Conservation (phyloP, 306 rosid genomes). For the Acacia crassicarpa region DNA sequence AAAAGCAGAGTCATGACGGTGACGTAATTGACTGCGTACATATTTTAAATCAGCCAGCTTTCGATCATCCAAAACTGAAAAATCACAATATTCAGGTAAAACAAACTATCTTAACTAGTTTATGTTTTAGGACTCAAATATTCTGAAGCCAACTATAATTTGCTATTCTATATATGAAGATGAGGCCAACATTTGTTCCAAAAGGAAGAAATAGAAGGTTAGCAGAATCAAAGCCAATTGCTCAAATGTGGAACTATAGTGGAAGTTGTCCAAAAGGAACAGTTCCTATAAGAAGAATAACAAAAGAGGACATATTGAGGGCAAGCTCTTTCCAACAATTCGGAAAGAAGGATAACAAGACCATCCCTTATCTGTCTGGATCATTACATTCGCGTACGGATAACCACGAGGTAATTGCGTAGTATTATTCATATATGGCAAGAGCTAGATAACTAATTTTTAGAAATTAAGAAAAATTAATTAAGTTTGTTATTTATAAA, state of each 20-base stretch:
- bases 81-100: slow-evolving; percentile 49
- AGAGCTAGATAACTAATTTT: no score
- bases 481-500: no score
- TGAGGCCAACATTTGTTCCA: slow-evolving; percentile 22
- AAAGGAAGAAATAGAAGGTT: slow-evolving; percentile 10
- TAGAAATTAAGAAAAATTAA: no score
- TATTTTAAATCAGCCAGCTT: slow-evolving; percentile 32
- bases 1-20: slow-evolving; percentile 57
- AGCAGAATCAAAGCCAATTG: slow-evolving; percentile 34
- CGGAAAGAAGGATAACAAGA: slow-evolving; percentile 22
- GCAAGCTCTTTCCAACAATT: slow-evolving; percentile 44
- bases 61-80: slow-evolving; percentile 54
- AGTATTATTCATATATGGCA: background rate
- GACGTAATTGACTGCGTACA: slow-evolving; percentile 44
- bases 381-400: background rate
- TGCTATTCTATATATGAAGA: slow-evolving; percentile 25
- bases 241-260: slow-evolving; percentile 27
- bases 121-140: background rate
- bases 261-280: slow-evolving; percentile 40
- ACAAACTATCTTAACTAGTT: background rate
- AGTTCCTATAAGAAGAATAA: slow-evolving; percentile 47
- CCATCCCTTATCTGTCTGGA: background rate
- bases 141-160: background rate
- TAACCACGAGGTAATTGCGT: background rate
- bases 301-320: slow-evolving; percentile 44